Evolutionary conservation across 768 basidiomycete species (phyloP).

Genomic region (Naganishia friedmannii): DNA sequence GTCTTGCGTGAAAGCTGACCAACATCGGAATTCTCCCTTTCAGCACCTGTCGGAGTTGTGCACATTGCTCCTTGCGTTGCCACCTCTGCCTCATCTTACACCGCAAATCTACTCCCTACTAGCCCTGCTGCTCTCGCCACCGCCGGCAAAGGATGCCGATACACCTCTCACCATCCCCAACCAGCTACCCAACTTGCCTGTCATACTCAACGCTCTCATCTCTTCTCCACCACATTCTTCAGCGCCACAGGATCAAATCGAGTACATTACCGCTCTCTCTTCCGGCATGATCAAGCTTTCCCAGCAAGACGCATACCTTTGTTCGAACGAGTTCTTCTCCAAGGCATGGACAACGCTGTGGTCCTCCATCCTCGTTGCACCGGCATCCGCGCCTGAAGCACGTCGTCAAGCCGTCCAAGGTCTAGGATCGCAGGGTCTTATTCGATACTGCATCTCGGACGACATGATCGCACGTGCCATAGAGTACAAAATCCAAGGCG

Average conservation of each 20-base stretch:
- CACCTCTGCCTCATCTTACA: slow-evolving; percentile 82
- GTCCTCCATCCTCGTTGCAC: slow-evolving; percentile 43
- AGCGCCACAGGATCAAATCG: slow-evolving; percentile 41
- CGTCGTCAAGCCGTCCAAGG: slow-evolving; percentile 46
- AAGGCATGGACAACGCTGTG: slow-evolving; percentile 48
- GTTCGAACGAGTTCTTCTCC: slow-evolving; percentile 42
- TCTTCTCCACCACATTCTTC: slow-evolving; percentile 45
- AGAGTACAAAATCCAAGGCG: slow-evolving; percentile 48
- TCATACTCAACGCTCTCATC: slow-evolving; percentile 49
- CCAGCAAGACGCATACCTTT: slow-evolving; percentile 39
- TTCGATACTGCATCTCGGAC: slow-evolving; percentile 70
- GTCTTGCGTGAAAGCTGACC: not conserved
- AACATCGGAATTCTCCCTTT: not conserved
- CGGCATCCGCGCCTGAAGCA: slow-evolving; percentile 34
- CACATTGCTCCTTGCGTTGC: slow-evolving; percentile 70
- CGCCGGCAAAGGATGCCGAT: slow-evolving; percentile 35
- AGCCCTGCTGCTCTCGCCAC: slow-evolving; percentile 66
- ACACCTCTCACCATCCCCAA: slow-evolving; percentile 12
- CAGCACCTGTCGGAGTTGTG: slow-evolving; percentile 73
- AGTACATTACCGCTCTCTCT: slow-evolving; percentile 48
- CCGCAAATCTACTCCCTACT: slow-evolving; percentile 82
- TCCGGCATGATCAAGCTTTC: slow-evolving; percentile 50
- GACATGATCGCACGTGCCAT: slow-evolving; percentile 57
- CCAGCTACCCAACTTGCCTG: slow-evolving; percentile 47
- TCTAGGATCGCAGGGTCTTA: slow-evolving; percentile 49